phyloP scores from a whole-genome alignment of 176 grass and related monocot genomes.

The Triticum monococcum region DNA sequence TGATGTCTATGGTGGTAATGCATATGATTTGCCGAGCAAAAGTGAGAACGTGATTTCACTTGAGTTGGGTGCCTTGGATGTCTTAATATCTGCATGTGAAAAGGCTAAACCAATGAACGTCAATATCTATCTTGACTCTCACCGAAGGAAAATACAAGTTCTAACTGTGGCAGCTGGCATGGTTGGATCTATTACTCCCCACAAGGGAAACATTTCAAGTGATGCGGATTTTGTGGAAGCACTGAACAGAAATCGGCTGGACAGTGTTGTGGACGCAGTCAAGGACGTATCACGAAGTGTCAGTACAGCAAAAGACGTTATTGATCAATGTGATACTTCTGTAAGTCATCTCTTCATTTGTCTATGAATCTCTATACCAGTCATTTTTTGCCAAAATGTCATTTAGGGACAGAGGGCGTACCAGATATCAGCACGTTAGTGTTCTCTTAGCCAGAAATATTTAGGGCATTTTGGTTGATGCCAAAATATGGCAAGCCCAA shows the following conservation, averaged over 20 bases:
- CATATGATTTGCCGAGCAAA: constrained; percentile 41
- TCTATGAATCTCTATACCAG: constrained; percentile 3
- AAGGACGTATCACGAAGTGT: constrained; percentile 69
- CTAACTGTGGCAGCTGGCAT: constrained; percentile 76
- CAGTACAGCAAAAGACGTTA: constrained; percentile 61
- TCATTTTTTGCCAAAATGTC: neutral
- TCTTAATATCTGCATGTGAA: constrained; percentile 89
- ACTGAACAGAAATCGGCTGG: constrained; percentile 49
- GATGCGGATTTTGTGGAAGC: constrained; percentile 62
- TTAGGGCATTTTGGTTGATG: neutral
- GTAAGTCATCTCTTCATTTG: constrained; percentile 57
- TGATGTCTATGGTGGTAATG: constrained; percentile 61
- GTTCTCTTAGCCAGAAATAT: constrained; percentile 4
- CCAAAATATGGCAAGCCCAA: neutral
- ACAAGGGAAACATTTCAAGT: constrained; percentile 35
- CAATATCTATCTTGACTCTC: constrained; percentile 81
- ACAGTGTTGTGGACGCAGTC: constrained; percentile 75
- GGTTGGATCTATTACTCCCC: constrained; percentile 30
- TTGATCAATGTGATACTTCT: constrained; percentile 55
- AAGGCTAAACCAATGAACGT: constrained; percentile 79
- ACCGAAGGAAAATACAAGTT: constrained; percentile 79
- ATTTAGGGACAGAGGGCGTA: too few relatives aligned
- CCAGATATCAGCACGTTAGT: neutral
- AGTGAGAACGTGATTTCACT: constrained; percentile 63
- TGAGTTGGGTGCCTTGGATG: constrained; percentile 78